Conservation (phyloP, 306 rosid genomes). For the Rosa persica region DNA sequence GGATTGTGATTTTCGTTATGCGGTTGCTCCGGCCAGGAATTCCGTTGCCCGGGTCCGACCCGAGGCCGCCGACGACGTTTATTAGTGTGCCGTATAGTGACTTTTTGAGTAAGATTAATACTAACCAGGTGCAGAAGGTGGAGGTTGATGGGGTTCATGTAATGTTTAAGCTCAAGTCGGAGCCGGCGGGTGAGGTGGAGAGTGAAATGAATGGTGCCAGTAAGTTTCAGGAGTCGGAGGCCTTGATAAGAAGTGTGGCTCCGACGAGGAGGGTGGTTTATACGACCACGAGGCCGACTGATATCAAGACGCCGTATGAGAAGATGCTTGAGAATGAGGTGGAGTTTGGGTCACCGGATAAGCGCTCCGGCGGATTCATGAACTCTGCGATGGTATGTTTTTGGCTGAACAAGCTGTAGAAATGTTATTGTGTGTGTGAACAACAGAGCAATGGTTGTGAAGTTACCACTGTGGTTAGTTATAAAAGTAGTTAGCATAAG, state of each 20-base stretch:
- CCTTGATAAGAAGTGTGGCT: conserved; percentile 61
- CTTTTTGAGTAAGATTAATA: conserved; percentile 72
- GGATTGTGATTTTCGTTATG: conserved; percentile 77
- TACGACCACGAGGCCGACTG: conserved; percentile 89
- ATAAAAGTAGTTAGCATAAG: neutral
- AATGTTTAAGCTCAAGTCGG: conserved; percentile 85
- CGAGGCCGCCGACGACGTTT: conserved; percentile 63
- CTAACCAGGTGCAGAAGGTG: conserved; percentile 84
- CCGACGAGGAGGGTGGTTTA: conserved; percentile 80
- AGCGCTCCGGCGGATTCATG: conserved; percentile 81
- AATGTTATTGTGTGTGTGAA: neutral
- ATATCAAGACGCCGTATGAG: conserved; percentile 88
- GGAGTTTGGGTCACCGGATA: conserved; percentile 94
- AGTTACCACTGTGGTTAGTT: neutral
- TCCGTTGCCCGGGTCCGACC: conserved; percentile 85
- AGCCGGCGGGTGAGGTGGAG: conserved; percentile 36
- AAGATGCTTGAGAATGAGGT: conserved; percentile 95
- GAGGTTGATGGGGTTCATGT: conserved; percentile 96
- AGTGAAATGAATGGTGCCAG: conserved; percentile 45
- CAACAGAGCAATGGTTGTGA: neutral
- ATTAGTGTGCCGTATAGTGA: conserved; percentile 90
- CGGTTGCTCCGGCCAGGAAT: conserved; percentile 80
- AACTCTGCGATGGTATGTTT: conserved; percentile 75
- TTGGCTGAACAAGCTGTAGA: neutral
- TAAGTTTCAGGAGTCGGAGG: conserved; percentile 67